Conservation (phyloP, 257 asterid species). For the Nicotiana benthamiana region DNA sequence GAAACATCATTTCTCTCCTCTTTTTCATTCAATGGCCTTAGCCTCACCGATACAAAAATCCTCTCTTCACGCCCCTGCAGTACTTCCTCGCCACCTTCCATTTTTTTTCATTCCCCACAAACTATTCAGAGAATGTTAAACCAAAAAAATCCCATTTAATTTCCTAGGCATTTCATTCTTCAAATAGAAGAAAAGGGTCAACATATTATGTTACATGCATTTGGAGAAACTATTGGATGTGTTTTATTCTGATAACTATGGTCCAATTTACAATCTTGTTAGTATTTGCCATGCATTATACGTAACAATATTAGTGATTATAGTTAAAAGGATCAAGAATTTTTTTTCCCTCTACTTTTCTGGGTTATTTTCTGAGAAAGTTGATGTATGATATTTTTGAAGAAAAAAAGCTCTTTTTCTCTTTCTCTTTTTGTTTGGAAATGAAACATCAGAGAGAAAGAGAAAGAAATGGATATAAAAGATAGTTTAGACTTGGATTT, state of each 20-base stretch:
- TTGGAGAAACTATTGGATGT: not conserved
- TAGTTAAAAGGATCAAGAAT: not conserved
- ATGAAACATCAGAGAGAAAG: not conserved
- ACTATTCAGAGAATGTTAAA: slow-evolving; percentile 3
- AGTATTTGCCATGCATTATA: not conserved
- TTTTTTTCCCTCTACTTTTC: not conserved
- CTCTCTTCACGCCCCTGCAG: slow-evolving; percentile 58
- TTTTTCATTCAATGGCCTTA: slow-evolving; percentile 72
- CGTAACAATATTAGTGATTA: not conserved
- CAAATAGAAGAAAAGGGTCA: not conserved
- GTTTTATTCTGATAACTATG: not conserved
- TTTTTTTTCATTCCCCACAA: slow-evolving; percentile 31
- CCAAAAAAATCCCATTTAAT: not conserved
- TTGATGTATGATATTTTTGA: not conserved
- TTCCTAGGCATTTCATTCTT: not conserved
- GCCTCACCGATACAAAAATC: slow-evolving; percentile 68
- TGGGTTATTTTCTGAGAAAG: not conserved
- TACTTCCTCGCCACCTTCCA: not conserved
- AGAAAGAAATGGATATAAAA: not conserved
- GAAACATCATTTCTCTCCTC: slow-evolving; percentile 37
- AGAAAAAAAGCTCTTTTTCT: not conserved
- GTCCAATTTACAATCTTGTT: not conserved
- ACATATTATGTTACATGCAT: not conserved
- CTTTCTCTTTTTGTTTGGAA: not conserved
- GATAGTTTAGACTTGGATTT: not conserved